Evolutionary conservation across 1,139 yeast genomes (phyloP), one percentile per base, ranked within the genome.

Genomic region (Schwanniomyces etchellsii): DNA sequence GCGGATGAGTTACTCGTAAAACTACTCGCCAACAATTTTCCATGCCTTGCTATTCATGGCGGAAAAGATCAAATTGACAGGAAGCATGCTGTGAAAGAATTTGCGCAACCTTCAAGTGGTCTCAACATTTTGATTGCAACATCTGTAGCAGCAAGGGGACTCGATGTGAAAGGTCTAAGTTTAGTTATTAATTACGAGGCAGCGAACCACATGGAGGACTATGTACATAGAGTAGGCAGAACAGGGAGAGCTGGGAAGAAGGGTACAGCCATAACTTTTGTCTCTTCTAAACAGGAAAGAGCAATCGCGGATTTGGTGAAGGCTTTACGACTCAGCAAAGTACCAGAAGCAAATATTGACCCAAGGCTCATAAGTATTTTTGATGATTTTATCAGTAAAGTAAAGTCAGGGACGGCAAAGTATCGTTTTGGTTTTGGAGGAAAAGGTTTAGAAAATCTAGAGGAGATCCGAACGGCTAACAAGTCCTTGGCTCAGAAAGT

Each of bases 211-310:
- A 73, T 89, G 71, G 97, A 94, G 39, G 98, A 93, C 51, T 91
- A 91, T 48, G 94, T 93, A 5, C 99, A 91, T 55, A 69, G 98
- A 17, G 95, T 89, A 0, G 99, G 99, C 0, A 66, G 99, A 40
- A 93, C 99, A 0, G 99, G 97, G 0, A 67, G 99, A 37, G 98
- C 96, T 1, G 94, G 94, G 0, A 69, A 70, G 26, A 57, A 41
- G 14, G 98, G 98, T 0, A 70, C 74, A 1, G 95, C 96, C 0
- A 60, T 83, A 2, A 83, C 96, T 0, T 75, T 91, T 43, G 65
- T 93, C 2, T 60, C 77, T 1, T 61, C 71, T 0, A 61, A 61
- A 13, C 94, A 91, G 47, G 86, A 77, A 26, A 60, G 86, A 26
- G 70, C 77, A 5, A 82, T 86, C 1, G 64, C 75, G 10, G 95